A percentile compares a stretch with the other conserved stretches of the same genome.
Conservation (phyloP, 164 flowering plant genomes). For the Protea cynaroides region DNA sequence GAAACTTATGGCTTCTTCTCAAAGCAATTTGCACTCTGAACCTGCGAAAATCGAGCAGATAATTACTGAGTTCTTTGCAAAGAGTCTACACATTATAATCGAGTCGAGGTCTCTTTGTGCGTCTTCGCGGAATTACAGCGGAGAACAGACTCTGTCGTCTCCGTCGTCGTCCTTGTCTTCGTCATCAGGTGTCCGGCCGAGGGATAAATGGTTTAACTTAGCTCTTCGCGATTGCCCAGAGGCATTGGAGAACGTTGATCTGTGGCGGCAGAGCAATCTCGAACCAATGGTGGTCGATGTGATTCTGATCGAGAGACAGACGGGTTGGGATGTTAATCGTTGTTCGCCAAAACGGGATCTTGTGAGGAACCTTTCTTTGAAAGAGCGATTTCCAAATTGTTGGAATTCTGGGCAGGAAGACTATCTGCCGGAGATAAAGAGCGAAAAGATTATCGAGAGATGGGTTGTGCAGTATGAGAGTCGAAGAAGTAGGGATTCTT, state of each 20-base stretch:
- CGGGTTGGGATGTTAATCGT: slow-evolving; percentile 29
- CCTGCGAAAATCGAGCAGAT: slow-evolving; percentile 73
- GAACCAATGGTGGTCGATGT: slow-evolving; percentile 86
- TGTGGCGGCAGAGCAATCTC: slow-evolving; percentile 66
- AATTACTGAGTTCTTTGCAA: slow-evolving; percentile 67
- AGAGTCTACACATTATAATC: slow-evolving; percentile 75
- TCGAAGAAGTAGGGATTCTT: slow-evolving; percentile 36
- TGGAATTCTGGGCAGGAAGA: slow-evolving; percentile 52
- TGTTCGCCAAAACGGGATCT: slow-evolving; percentile 33
- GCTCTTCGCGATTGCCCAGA: slow-evolving; percentile 83
- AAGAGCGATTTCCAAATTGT: slow-evolving; percentile 27
- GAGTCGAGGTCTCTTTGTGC: slow-evolving; percentile 63
- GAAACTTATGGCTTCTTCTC: slow-evolving; percentile 34
- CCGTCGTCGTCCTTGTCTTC: slow-evolving; percentile 79
- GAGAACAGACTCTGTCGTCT: slow-evolving; percentile 56
- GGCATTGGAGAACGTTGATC: slow-evolving; percentile 68
- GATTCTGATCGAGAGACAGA: slow-evolving; percentile 44
- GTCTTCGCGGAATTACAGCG: slow-evolving; percentile 75
- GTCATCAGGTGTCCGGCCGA: slow-evolving; percentile 61
- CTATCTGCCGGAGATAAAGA: slow-evolving; percentile 28
- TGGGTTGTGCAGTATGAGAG: slow-evolving; percentile 86
- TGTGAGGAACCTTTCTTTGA: slow-evolving; percentile 31
- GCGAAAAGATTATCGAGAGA: slow-evolving; percentile 78
- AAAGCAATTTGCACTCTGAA: slow-evolving; percentile 46
- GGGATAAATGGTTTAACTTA: slow-evolving; percentile 91